These are phyloP conservation scores for Radiomyces spectabilis DNA, from an alignment of 192 early-diverging fungal species.

Conservation along the genomic window DNA sequence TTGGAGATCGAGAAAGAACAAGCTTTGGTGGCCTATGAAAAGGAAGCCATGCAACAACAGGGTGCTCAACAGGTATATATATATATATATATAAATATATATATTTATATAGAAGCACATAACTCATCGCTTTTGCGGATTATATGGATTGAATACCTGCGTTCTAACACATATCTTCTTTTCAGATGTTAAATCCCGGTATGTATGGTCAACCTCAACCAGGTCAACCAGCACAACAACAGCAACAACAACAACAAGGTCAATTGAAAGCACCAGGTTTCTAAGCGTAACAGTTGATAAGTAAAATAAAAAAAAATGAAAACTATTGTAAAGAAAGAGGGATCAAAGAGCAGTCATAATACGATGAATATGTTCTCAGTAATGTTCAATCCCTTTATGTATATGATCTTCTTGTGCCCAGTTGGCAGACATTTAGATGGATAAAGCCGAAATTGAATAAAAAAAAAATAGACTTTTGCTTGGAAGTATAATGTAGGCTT, in stretches of 20 bases:
- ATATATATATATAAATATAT: neutral
- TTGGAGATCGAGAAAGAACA: conserved; percentile 85
- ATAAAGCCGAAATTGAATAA: neutral
- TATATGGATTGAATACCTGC: neutral
- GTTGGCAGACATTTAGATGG: too few relatives aligned
- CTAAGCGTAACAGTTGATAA: neutral
- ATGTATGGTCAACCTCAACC: conserved; percentile 14
- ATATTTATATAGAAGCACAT: neutral
- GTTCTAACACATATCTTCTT: neutral
- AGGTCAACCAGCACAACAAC: neutral
- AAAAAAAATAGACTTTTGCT: neutral
- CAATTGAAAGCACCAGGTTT: conserved; percentile 1
- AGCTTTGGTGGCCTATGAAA: conserved; percentile 79
- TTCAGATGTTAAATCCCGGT: conserved; percentile 8
- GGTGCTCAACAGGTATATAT: conserved; percentile 29
- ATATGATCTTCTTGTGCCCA: too few relatives aligned
- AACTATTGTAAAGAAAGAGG: too few relatives aligned
- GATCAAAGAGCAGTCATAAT: too few relatives aligned
- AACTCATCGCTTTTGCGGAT: neutral
- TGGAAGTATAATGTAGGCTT: neutral
- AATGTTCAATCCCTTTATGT: too few relatives aligned
- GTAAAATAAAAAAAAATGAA: neutral
- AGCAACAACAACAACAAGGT: neutral
- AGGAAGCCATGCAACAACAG: conserved; percentile 48
- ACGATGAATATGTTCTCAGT: too few relatives aligned